Evolutionary conservation across 163 green algal species (phyloP), one percentile per base, ranked within the genome.

Genomic region (Chlamydomonas reinhardtii): DNA sequence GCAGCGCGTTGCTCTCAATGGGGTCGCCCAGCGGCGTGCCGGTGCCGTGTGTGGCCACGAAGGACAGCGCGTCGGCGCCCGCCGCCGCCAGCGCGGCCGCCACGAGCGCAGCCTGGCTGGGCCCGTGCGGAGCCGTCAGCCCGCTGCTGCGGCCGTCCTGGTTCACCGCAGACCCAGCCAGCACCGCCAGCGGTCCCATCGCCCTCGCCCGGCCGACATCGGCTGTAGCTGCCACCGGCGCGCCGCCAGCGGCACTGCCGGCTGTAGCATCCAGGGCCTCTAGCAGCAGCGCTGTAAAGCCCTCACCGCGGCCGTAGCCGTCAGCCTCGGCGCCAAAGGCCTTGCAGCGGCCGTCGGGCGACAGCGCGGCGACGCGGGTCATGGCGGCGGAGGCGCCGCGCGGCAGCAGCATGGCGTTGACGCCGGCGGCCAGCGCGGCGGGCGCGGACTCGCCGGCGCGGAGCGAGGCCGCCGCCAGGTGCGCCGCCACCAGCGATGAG

Each of bases 331-430:
- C 91, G 69, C 95, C 96, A 65, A 98, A 95, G 0, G 96, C 94
- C 89, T 98, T 98, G 93, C 96, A 99, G 31, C 96, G 93, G 20
- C 96, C 97, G 73, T 97, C 95, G 2, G 89, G 84, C 16, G 94
- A 90, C 35, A 98, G 88, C 19, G 92, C 92, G 73, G 92, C 74
- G 4, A 77, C 82, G 29, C 90, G 77, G 0, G 83, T 92, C 92
- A 95, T 95, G 27, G 91, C 92, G 14, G 92, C 91, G 9, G 86
- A 91, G 34, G 93, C 90, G 25, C 89, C 92, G 2, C 73, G 73
- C 19, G 90, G 93, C 79, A 92, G 73, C 65, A 96, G 85, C 72
- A 95, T 90, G 15, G 89, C 90, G 82, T 95, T 95, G 66, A 91
- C 92, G 39, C 93, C 93, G 12, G 89, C 91, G 11, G 88, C 93